These are phyloP conservation scores for Hygrophoropsis aurantiaca DNA, from an alignment of 768 basidiomycete species.

Conservation along the genomic window DNA sequence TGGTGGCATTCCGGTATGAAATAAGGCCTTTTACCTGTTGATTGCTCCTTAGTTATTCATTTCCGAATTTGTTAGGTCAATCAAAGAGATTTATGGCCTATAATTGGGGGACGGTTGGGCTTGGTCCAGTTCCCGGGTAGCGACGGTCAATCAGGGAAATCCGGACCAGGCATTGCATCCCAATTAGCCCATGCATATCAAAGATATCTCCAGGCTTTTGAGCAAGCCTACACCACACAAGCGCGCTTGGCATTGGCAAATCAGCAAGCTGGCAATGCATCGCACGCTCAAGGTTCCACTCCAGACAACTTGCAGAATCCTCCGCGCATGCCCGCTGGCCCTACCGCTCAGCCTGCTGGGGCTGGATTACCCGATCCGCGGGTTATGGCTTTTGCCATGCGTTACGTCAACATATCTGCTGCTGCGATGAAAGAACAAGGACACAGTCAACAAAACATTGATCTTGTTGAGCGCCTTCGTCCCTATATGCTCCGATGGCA, in stretches of 20 bases:
- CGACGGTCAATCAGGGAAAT: slow-evolving; percentile 58
- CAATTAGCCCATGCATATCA: slow-evolving; percentile 62
- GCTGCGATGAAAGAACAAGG: slow-evolving; percentile 54
- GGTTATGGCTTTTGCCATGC: slow-evolving; percentile 45
- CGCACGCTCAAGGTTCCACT: slow-evolving; percentile 8
- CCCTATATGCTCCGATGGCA: slow-evolving; percentile 21
- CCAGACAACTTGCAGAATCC: slow-evolving; percentile 5
- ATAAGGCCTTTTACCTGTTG: not conserved
- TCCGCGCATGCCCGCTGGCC: too few relatives aligned
- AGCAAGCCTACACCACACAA: slow-evolving; percentile 49
- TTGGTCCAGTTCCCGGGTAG: slow-evolving; percentile 64
- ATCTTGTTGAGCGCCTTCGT: slow-evolving; percentile 58
- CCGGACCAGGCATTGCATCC: slow-evolving; percentile 60
- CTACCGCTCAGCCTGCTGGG: too few relatives aligned
- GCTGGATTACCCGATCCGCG: slow-evolving; percentile 18
- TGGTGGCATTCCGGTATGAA: slow-evolving; percentile 47
- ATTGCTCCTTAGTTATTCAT: slow-evolving; percentile 9
- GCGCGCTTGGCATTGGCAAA: slow-evolving; percentile 13
- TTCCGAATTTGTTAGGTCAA: slow-evolving; percentile 42
- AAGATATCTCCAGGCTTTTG: slow-evolving; percentile 56
- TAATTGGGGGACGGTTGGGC: slow-evolving; percentile 68
- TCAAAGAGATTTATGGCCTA: slow-evolving; percentile 57
- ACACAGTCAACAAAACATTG: slow-evolving; percentile 50
- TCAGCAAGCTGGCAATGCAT: not conserved
- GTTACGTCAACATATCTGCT: slow-evolving; percentile 44